These are phyloP conservation scores for Penicillium concentricum DNA, from an alignment of 2,329 filamentous ascomycete species.

Conservation along the genomic window DNA sequence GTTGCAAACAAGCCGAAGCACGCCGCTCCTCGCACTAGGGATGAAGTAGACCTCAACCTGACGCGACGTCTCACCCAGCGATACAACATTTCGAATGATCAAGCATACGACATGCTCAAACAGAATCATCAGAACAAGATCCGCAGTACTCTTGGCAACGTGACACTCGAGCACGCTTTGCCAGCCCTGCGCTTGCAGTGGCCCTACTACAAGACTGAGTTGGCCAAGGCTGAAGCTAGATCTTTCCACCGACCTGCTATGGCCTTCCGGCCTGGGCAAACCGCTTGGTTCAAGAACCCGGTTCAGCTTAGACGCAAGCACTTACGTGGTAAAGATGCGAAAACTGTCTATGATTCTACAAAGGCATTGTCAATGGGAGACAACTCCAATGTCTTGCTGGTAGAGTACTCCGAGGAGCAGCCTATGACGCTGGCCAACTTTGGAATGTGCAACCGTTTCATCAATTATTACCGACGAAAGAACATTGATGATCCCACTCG, in stretches of 20 bases:
- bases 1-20: conserved; percentile 54
- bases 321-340: conserved; percentile 73
- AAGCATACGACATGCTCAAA: conserved; percentile 92
- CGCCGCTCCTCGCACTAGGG: conserved; percentile 34
- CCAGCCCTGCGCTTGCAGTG: conserved; percentile 88
- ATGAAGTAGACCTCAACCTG: conserved; percentile 68
- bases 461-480: conserved; percentile 94
- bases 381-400: conserved; percentile 80
- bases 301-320: conserved; percentile 75
- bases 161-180: conserved; percentile 91
- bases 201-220: conserved; percentile 90
- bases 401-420: conserved; percentile 94
- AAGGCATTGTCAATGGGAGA: conserved; percentile 84
- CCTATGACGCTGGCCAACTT: conserved; percentile 92
- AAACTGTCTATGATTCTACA: conserved; percentile 74
- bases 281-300: conserved; percentile 72
- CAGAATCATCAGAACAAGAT: conserved; percentile 97
- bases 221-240: conserved; percentile 69
- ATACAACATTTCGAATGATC: conserved; percentile 96
- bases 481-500: conserved; percentile 73
- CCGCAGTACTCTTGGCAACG: conserved; percentile 83
- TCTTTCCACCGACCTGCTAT: conserved; percentile 83
- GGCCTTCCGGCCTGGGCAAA: conserved; percentile 67
- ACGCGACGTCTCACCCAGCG: conserved; percentile 73
- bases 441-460: conserved; percentile 92